Percentiles rank a stretch among this genome's conserved stretches.
Evolutionary conservation across 75 land plant species (phyloP).

Genomic region (Chamaecyparis obtusa): DNA sequence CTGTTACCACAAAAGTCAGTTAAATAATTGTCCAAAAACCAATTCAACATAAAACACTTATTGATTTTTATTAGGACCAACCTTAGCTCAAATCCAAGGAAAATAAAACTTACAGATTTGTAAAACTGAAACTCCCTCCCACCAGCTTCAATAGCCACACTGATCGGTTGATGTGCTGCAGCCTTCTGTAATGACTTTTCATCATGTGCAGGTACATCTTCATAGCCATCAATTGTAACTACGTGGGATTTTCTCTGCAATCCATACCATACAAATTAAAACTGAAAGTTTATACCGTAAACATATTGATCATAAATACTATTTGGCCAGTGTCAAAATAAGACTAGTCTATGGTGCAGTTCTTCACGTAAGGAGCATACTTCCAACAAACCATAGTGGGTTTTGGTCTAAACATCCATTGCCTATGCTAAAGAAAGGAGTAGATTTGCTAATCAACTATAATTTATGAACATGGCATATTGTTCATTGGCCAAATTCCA

Average conservation of each 20-base stretch:
- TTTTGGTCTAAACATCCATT: too few relatives aligned
- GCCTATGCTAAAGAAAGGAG: too few relatives aligned
- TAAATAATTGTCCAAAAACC: background rate
- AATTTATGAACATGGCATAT: too few relatives aligned
- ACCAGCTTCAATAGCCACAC: conserved; percentile 73
- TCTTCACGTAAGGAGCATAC: too few relatives aligned
- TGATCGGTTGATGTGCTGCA: conserved; percentile 65
- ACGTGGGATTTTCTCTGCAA: conserved; percentile 38
- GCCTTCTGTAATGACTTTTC: conserved; percentile 46
- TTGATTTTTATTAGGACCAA: background rate
- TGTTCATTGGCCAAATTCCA: too few relatives aligned
- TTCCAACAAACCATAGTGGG: too few relatives aligned
- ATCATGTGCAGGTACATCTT: conserved; percentile 42
- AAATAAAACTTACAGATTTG: conserved; percentile 24
- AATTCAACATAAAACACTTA: background rate
- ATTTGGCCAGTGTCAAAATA: too few relatives aligned
- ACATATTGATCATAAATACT: background rate
- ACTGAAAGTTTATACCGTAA: background rate
- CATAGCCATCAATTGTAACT: conserved; percentile 57
- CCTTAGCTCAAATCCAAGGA: background rate
- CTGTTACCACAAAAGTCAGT: background rate
- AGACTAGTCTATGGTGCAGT: too few relatives aligned
- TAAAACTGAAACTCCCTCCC: conserved; percentile 61
- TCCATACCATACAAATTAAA: background rate
- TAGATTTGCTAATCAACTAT: too few relatives aligned